Evolutionary conservation across 2,329 filamentous ascomycete genomes (phyloP).

Genomic region (Epichloe bromicola): DNA sequence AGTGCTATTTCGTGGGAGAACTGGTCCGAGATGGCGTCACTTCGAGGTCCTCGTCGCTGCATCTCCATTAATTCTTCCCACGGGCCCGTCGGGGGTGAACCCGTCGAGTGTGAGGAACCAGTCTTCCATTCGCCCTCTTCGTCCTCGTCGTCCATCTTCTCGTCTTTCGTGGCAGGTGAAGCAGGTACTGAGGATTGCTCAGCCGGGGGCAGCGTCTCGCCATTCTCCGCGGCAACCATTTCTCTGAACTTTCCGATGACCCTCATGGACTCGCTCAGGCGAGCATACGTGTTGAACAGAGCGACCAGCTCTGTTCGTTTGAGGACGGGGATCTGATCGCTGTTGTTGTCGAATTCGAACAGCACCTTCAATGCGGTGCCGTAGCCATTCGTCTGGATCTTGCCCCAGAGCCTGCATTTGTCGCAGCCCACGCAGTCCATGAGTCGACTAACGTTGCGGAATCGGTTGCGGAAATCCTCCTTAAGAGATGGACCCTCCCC

Average conservation of each 20-base stretch:
- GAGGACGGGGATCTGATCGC: conserved; percentile 53
- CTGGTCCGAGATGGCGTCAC: conserved; percentile 34
- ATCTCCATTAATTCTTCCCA: conserved; percentile 4
- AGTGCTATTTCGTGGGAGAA: conserved; percentile 51
- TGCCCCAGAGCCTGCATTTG: conserved; percentile 96
- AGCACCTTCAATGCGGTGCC: conserved; percentile 90
- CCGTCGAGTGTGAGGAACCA: background rate
- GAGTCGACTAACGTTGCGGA: conserved; percentile 88
- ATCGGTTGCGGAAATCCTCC: conserved; percentile 93
- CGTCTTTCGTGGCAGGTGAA: conserved; percentile 17
- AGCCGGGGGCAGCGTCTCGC: conserved; percentile 18
- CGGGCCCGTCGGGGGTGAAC: background rate
- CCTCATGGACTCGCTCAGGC: conserved; percentile 68
- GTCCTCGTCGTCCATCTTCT: conserved; percentile 25
- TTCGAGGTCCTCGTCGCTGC: conserved; percentile 18
- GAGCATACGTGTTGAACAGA: conserved; percentile 83
- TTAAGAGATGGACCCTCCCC: conserved; percentile 67
- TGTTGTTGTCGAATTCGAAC: conserved; percentile 74
- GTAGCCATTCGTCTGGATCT: conserved; percentile 88
- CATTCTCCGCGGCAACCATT: conserved; percentile 34
- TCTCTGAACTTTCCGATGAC: conserved; percentile 59
- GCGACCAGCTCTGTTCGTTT: conserved; percentile 88
- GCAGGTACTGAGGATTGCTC: background rate
- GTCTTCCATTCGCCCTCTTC: conserved; percentile 14
- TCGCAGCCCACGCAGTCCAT: conserved; percentile 99